phyloP scores from a whole-genome alignment of 805 yeast species.

The Candida insectalens region DNA sequence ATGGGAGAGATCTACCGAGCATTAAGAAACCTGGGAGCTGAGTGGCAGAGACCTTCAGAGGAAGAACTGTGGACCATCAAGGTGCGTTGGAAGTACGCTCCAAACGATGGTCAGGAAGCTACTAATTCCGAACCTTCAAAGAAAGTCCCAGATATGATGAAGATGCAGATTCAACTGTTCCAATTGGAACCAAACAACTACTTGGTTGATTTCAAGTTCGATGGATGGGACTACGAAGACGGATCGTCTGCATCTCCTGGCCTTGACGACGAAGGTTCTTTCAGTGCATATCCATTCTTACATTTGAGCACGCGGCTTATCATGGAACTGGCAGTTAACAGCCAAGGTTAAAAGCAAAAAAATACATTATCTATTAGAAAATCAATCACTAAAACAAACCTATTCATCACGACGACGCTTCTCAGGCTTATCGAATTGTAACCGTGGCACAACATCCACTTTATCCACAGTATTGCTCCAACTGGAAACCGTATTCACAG shows the following conservation, averaged over 20 bases:
- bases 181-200: slow-evolving; percentile 95
- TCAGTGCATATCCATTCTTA: slow-evolving; percentile 90
- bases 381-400: no score
- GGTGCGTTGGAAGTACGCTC: slow-evolving; percentile 82
- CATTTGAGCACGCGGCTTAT: slow-evolving; percentile 87
- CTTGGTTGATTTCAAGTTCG: slow-evolving; percentile 93
- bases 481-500: slow-evolving; percentile 1
- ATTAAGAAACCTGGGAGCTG: slow-evolving; percentile 86
- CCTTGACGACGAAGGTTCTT: slow-evolving; percentile 66
- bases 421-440: neutral
- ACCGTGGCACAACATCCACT: slow-evolving; percentile 6
- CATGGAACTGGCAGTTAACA: slow-evolving; percentile 94
- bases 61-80: slow-evolving; percentile 94
- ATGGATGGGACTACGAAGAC: slow-evolving; percentile 64
- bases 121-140: slow-evolving; percentile 6
- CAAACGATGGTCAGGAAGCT: slow-evolving; percentile 13
- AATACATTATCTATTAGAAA: neutral
- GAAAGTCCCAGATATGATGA: slow-evolving; percentile 69
- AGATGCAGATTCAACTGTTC: slow-evolving; percentile 93
- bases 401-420: no score
- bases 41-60: slow-evolving; percentile 92
- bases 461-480: slow-evolving; percentile 16
- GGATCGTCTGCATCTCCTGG: slow-evolving; percentile 7
- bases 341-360: slow-evolving; percentile 37
- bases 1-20: slow-evolving; percentile 98